Evolutionary conservation across 2,329 filamentous ascomycete genomes (phyloP), one percentile per base, ranked within the genome.

Genomic region (Emmonsia crescens): DNA sequence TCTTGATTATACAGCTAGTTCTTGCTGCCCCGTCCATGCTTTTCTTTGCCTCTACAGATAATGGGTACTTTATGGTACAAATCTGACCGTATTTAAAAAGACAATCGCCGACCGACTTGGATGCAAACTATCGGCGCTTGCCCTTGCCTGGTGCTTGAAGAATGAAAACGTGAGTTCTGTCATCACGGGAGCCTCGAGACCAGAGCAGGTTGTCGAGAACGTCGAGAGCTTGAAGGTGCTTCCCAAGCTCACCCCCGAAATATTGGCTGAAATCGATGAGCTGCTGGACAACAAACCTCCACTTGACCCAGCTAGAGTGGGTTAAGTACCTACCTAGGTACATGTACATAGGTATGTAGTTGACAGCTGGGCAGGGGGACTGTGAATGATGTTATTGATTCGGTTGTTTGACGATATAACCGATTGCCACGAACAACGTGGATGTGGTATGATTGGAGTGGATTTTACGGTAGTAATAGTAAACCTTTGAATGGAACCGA

Each of bases 91-190:
- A 85, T 67, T 24, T 63, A 14, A 49, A 64, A 75, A 83, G 78
- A 78, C 83, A 58, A 80, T 91, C 64, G 87, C 88, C 1, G 80
- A 88, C 57, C 81, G 79, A 68, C 76, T 91, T 29, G 84, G 80
- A n/a, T 78, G 85, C 62, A 84, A 83, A 57, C 78, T 83, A 54
- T 78, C 79, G 3, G 80, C 83, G 62, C 76, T 86, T 8, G 77
- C 82, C n/a, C 74, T 85, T 40, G 83, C 83, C 0, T 86, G 83
- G 83, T 76, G 75, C 56, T 75, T 82, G 33, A 84, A 82, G 74
- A 85, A 86, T 70, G 75, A 78, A 38, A 81, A 85, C 62, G 83
- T 85, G 42, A 70, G 71, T 12, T 73, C 73, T 3, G 70, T 75
- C 19, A 75, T 76, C 62, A 74, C 68, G 0, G 74, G 83, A 1